phyloP scores from a whole-genome alignment of 108 stramenopile genomes.

The Asterionellopsis glacialis region DNA sequence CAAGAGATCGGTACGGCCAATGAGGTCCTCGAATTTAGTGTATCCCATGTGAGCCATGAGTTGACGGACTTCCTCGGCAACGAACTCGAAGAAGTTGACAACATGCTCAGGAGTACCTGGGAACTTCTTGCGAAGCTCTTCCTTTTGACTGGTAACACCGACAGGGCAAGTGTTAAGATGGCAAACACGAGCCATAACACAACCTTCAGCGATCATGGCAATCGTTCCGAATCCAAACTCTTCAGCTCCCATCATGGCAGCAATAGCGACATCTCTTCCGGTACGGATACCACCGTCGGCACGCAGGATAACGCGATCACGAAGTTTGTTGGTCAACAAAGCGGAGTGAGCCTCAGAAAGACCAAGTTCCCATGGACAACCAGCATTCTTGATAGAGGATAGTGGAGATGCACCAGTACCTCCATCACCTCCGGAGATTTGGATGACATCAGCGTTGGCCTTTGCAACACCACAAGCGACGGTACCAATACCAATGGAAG shows the following conservation, averaged over 20 bases:
- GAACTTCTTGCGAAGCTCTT: conserved; percentile 92
- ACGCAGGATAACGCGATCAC: conserved; percentile 84
- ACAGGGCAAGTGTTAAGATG: conserved; percentile 97
- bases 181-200: conserved; percentile 95
- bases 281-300: conserved; percentile 92
- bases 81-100: conserved; percentile 93
- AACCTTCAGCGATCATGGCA: conserved; percentile 94
- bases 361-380: conserved; percentile 92
- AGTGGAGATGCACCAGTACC: conserved; percentile 93
- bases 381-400: conserved; percentile 89
- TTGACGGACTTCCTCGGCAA: conserved; percentile 88
- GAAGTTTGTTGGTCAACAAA: conserved; percentile 78
- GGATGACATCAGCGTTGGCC: conserved; percentile 94
- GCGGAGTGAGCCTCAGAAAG: conserved; percentile 90
- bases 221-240: conserved; percentile 93
- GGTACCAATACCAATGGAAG: conserved; percentile 94
- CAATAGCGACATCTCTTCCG: conserved; percentile 86
- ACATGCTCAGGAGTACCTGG: conserved; percentile 97
- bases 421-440: conserved; percentile 90
- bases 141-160: conserved; percentile 94
- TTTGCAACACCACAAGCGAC: conserved; percentile 95
- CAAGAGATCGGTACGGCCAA: conserved; percentile 90
- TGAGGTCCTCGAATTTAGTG: conserved; percentile 86
- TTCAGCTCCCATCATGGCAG: conserved; percentile 91
- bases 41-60: conserved; percentile 89